Evolutionary conservation across 1,284 basidiomycete genomes (phyloP).

Genomic region (Phylloporus gajari): DNA sequence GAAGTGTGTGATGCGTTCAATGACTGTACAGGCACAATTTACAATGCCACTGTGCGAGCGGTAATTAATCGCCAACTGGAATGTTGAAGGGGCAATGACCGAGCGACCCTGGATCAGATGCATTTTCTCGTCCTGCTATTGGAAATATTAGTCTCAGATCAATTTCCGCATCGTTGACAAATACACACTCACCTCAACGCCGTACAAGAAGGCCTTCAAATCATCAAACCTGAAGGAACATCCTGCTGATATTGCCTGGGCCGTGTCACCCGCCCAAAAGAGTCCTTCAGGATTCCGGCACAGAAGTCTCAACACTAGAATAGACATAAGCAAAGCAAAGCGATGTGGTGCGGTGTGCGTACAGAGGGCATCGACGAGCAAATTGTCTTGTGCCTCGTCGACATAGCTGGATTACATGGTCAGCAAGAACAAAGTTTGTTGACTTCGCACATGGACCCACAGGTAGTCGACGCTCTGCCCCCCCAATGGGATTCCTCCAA

Average conservation of each 20-base stretch:
- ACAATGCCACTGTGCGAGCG: constrained; percentile 78
- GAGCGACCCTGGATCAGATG: constrained; percentile 26
- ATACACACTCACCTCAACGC: no score
- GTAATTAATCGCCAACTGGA: constrained; percentile 74
- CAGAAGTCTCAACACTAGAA: no score
- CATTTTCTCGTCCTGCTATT: constrained; percentile 26
- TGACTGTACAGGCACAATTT: constrained; percentile 71
- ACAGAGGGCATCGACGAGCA: no score
- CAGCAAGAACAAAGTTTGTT: constrained; percentile 12
- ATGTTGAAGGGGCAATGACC: constrained; percentile 54
- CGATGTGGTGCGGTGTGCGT: no score
- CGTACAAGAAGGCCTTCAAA: no score
- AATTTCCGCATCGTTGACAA: neutral
- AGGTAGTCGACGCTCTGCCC: constrained; percentile 65
- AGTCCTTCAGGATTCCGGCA: no score
- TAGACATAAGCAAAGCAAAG: no score
- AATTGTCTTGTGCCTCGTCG: constrained; percentile 59
- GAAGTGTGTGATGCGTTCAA: constrained; percentile 68
- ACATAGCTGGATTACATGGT: constrained; percentile 60
- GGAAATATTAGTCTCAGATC: neutral
- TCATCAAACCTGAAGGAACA: no score
- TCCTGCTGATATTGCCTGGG: no score
- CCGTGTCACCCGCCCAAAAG: no score
- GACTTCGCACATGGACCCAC: constrained; percentile 48
- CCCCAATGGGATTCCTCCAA: constrained; percentile 43